These are phyloP conservation scores for Aureobasidium subglaciale DNA, from an alignment of 2,329 filamentous ascomycete species.

Conservation along the genomic window DNA sequence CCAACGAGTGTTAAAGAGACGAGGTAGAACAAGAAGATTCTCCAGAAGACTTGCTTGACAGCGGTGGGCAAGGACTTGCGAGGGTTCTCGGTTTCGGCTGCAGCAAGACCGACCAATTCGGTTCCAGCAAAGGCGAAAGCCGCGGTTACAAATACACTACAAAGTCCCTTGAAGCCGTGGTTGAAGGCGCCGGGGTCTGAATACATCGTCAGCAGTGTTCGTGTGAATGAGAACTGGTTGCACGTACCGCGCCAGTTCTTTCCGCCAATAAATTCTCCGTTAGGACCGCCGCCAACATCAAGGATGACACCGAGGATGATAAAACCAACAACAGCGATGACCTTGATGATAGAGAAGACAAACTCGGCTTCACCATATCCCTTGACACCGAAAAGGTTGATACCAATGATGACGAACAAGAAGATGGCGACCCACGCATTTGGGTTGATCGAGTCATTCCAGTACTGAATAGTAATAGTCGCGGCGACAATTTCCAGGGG, in stretches of 20 bases:
- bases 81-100: conserved; percentile 71
- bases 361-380: conserved; percentile 90
- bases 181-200: conserved; percentile 77
- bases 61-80: conserved; percentile 77
- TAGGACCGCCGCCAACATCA: conserved; percentile 67
- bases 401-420: conserved; percentile 63
- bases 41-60: conserved; percentile 92
- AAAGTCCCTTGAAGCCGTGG: conserved; percentile 77
- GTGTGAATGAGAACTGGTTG: conserved; percentile 49
- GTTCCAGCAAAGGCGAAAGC: conserved; percentile 72
- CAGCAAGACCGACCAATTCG: conserved; percentile 68
- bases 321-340: conserved; percentile 79
- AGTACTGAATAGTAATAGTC: conserved; percentile 75
- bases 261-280: conserved; percentile 71
- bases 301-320: conserved; percentile 82
- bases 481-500: conserved; percentile 84
- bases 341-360: conserved; percentile 77
- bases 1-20: conserved; percentile 75
- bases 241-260: conserved; percentile 37
- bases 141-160: conserved; percentile 68
- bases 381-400: conserved; percentile 84
- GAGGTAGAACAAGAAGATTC: conserved; percentile 73
- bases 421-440: conserved; percentile 80
- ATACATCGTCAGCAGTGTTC: conserved; percentile 41
- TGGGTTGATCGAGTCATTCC: conserved; percentile 55